A percentile compares a stretch with the other conserved stretches of the same genome.
These are phyloP conservation scores for Schizochytrium sp. DNA, from an alignment of 108 stramenopile species.

Conservation along the genomic window DNA sequence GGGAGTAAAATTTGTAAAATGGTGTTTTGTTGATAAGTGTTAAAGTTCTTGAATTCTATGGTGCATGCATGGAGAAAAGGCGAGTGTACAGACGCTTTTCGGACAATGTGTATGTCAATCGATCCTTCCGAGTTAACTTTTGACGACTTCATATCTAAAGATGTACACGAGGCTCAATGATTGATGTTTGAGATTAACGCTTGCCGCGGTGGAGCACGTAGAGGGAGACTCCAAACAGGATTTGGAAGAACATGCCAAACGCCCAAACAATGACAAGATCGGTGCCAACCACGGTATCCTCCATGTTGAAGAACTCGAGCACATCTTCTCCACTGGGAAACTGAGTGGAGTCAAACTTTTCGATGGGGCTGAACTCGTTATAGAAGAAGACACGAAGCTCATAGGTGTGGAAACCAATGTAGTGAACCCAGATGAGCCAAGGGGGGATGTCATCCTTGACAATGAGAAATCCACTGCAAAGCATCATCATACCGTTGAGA, in stretches of 20 bases:
- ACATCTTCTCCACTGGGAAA: constrained; percentile 16
- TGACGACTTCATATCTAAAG: too few species aligned
- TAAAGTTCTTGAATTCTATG: too few species aligned
- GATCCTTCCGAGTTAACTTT: too few species aligned
- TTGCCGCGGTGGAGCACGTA: constrained; percentile 18
- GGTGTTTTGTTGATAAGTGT: too few species aligned
- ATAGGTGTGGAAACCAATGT: constrained; percentile 61
- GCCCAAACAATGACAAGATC: constrained; percentile 11
- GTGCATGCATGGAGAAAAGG: too few species aligned
- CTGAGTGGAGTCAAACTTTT: not conserved
- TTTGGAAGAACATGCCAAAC: constrained; percentile 50
- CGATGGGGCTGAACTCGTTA: constrained; percentile 57
- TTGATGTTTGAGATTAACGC: not conserved
- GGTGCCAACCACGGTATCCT: not conserved
- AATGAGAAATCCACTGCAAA: constrained; percentile 60
- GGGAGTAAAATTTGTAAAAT: too few species aligned
- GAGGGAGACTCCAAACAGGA: constrained; percentile 35
- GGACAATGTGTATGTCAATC: too few species aligned
- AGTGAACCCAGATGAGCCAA: constrained; percentile 61
- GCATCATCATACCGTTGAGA: constrained; percentile 19
- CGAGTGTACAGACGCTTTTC: too few species aligned
- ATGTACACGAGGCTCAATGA: too few species aligned
- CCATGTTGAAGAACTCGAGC: constrained; percentile 54
- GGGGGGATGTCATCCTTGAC: constrained; percentile 58
- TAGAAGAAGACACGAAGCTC: constrained; percentile 39